Conservation (phyloP, 2,329 filamentous ascomycete species). For the Calonectria pseudoturangicola region DNA sequence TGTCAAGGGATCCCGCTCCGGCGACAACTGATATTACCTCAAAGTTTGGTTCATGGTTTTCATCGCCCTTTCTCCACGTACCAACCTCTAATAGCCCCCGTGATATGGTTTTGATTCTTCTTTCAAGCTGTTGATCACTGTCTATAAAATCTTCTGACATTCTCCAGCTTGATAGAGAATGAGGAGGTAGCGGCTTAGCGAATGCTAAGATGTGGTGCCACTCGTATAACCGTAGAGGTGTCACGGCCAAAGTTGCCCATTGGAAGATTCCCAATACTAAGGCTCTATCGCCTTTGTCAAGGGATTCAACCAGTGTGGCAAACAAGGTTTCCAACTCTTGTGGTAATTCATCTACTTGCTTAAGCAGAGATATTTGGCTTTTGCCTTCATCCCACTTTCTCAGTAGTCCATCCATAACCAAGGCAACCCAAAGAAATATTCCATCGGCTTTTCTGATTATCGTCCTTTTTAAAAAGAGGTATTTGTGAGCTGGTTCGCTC, state of each 20-base stretch:
- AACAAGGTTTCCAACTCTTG: conserved; percentile 29
- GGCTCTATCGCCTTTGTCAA: not conserved
- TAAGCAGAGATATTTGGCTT: not conserved
- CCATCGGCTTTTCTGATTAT: conserved; percentile 12
- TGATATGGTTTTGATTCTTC: conserved; percentile 36
- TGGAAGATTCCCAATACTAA: conserved; percentile 32
- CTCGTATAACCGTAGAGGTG: conserved; percentile 38
- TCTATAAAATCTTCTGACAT: conserved; percentile 11
- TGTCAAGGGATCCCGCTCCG: conserved; percentile 39
- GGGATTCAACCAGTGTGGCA: not conserved
- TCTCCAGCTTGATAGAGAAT: conserved; percentile 28
- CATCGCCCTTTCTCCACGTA: not conserved
- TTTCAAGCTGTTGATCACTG: conserved; percentile 40
- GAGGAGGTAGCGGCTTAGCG: not conserved
- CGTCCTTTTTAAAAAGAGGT: not conserved
- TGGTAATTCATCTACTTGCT: not conserved
- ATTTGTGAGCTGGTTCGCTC: not conserved
- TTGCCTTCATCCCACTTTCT: conserved; percentile 34
- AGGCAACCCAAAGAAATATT: conserved; percentile 42
- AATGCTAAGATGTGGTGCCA: conserved; percentile 47
- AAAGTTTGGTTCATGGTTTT: not conserved
- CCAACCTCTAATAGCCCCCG: conserved; percentile 39
- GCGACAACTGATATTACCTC: conserved; percentile 25
- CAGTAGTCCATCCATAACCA: conserved; percentile 36
- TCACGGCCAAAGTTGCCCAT: conserved; percentile 32